Evolutionary conservation across 108 stramenopile species (phyloP).

Genomic region (Thalassiosira profunda): DNA sequence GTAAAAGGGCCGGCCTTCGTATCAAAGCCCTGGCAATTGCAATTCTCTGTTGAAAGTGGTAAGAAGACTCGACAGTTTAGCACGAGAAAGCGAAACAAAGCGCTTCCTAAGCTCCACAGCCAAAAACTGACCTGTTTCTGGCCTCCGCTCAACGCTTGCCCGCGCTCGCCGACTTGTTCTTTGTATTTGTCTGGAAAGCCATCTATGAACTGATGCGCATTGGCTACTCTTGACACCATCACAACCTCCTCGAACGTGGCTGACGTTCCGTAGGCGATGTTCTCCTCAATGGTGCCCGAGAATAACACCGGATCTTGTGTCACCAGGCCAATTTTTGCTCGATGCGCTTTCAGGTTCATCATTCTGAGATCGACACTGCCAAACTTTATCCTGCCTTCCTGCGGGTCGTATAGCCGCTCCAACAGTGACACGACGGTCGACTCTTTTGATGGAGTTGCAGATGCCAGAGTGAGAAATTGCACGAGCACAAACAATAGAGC

Average conservation of each 20-base stretch:
- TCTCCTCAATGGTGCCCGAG: constrained; percentile 89
- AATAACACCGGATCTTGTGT: constrained; percentile 88
- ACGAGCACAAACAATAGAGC: not conserved
- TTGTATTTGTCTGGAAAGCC: constrained; percentile 88
- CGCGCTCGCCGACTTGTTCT: constrained; percentile 86
- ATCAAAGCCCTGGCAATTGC: constrained; percentile 93
- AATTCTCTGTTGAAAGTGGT: too few species aligned
- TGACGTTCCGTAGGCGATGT: constrained; percentile 89
- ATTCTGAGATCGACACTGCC: constrained; percentile 81
- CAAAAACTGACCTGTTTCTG: too few species aligned
- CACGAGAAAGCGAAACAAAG: constrained; percentile 49
- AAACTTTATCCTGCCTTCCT: constrained; percentile 76
- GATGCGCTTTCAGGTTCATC: constrained; percentile 76
- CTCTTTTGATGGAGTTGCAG: not conserved
- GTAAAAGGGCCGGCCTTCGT: constrained; percentile 75
- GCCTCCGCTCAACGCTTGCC: constrained; percentile 87
- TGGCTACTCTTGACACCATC: constrained; percentile 90
- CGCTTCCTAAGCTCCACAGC: constrained; percentile 66
- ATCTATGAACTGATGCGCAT: constrained; percentile 91
- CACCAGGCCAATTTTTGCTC: constrained; percentile 90
- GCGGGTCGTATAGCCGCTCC: constrained; percentile 94
- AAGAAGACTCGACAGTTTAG: too few species aligned
- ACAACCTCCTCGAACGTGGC: constrained; percentile 73
- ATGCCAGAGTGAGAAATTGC: not conserved
- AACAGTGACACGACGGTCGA: constrained; percentile 92